Evolutionary conservation across 2,329 filamentous ascomycete species (phyloP).

Genomic region (Hypoxylon sp.): DNA sequence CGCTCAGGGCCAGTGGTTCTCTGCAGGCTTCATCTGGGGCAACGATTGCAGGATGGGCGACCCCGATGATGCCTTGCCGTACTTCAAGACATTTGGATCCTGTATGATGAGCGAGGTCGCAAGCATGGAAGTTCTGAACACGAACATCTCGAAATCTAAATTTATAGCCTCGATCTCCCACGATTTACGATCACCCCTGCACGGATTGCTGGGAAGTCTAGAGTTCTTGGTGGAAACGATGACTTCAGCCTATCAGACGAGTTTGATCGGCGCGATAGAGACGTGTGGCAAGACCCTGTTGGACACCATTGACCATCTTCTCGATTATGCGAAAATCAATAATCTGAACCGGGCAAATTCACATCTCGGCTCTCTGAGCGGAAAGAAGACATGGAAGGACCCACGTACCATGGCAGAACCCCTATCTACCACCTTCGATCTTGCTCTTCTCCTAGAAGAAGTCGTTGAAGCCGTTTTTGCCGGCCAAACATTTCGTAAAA

Average conservation of each 20-base stretch:
- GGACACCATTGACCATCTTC: conserved; percentile 63
- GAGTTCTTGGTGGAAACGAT: conserved; percentile 62
- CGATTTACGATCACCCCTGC: conserved; percentile 66
- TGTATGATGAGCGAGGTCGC: conserved; percentile 67
- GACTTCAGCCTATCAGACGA: conserved; percentile 54
- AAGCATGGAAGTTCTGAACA: conserved; percentile 64
- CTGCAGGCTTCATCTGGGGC: conserved; percentile 54
- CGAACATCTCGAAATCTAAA: conserved; percentile 65
- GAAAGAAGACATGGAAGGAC: conserved; percentile 45
- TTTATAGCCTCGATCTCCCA: conserved; percentile 71
- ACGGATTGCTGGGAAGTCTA: conserved; percentile 66
- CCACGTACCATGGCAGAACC: conserved; percentile 7
- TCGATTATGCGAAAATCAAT: conserved; percentile 59
- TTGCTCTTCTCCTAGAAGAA: conserved; percentile 53
- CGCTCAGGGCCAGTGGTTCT: conserved; percentile 51
- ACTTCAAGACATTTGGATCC: conserved; percentile 58
- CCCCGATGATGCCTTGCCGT: conserved; percentile 52
- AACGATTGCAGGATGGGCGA: conserved; percentile 53
- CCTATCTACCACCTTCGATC: conserved; percentile 49
- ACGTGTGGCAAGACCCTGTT: conserved; percentile 62
- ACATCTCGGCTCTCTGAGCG: conserved; percentile 36
- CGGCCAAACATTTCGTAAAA: conserved; percentile 54
- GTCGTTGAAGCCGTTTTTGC: conserved; percentile 56
- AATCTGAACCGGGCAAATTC: conserved; percentile 48
- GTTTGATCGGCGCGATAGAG: conserved; percentile 59